Conservation (phyloP, 164 flowering plant genomes). For the Umbilicus rupestris region DNA sequence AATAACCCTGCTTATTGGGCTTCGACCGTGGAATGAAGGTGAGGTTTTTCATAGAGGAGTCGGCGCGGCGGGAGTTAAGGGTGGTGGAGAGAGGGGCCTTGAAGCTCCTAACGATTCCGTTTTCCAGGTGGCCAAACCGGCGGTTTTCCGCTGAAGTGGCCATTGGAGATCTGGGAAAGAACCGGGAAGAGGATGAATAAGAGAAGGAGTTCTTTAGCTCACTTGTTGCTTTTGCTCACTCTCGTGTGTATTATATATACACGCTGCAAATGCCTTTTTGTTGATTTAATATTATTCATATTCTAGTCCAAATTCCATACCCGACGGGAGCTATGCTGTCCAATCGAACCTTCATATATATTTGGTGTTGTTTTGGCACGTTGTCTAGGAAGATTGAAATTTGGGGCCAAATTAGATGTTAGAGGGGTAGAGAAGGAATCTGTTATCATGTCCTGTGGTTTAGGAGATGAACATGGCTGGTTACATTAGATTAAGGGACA, state of each 20-base stretch:
- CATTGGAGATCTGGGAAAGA: too few relatives aligned
- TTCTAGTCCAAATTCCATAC: too few relatives aligned
- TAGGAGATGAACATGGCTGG: not conserved
- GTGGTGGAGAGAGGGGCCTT: constrained; percentile 21
- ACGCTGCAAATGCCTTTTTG: too few relatives aligned
- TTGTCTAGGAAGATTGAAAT: too few relatives aligned
- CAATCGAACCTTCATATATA: too few relatives aligned
- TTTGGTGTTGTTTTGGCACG: too few relatives aligned
- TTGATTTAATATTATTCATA: too few relatives aligned
- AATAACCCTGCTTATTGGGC: constrained; percentile 5
- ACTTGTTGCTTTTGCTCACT: not conserved
- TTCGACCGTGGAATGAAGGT: constrained; percentile 6
- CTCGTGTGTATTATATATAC: too few relatives aligned
- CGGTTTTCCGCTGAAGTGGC: constrained; percentile 70
- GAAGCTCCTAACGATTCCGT: constrained; percentile 27
- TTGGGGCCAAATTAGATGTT: not conserved
- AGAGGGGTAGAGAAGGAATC: not conserved
- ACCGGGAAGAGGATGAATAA: too few relatives aligned
- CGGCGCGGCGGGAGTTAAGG: constrained; percentile 21
- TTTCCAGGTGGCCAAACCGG: constrained; percentile 30
- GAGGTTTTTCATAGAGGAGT: constrained; percentile 25
- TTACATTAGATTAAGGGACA: not conserved
- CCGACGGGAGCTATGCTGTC: too few relatives aligned
- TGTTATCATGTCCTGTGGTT: not conserved
- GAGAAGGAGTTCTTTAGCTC: not conserved